Evolutionary conservation across 768 basidiomycete genomes (phyloP).

Genomic region (Rhodotorula kratochvilovae): DNA sequence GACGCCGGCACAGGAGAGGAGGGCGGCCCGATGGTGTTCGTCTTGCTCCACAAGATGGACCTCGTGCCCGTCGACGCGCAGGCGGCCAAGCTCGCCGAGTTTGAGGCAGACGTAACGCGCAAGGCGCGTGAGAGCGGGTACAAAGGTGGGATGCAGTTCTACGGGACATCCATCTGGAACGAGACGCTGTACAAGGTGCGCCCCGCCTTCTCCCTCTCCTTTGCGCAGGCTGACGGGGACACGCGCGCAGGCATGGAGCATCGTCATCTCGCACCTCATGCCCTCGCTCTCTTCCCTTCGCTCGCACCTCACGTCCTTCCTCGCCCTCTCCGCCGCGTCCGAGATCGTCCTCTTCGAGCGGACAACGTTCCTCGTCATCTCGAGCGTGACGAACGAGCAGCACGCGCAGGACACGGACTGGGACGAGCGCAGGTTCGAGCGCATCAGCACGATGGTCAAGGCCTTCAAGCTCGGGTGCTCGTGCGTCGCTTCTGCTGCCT

Average conservation of each 20-base stretch:
- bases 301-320: constrained; percentile 78
- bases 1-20: not conserved
- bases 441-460: constrained; percentile 76
- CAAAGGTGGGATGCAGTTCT: constrained; percentile 48
- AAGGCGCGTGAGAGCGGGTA: constrained; percentile 61
- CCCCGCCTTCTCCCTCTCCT: not conserved
- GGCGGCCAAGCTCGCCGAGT: constrained; percentile 44
- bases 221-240: not conserved
- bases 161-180: constrained; percentile 94
- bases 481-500: constrained; percentile 48
- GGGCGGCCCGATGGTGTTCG: constrained; percentile 71
- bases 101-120: constrained; percentile 43
- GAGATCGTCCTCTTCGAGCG: constrained; percentile 96
- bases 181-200: constrained; percentile 71
- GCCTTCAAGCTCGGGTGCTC: constrained; percentile 88
- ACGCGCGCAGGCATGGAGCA: constrained; percentile 80
- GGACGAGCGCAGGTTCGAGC: constrained; percentile 52
- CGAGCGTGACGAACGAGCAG: constrained; percentile 49
- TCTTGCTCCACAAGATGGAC: constrained; percentile 98
- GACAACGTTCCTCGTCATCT: constrained; percentile 96
- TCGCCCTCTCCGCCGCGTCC: constrained; percentile 77
- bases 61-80: constrained; percentile 55
- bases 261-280: constrained; percentile 91
- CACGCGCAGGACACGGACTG: constrained; percentile 48
- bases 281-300: constrained; percentile 88